These are phyloP conservation scores for Stenocarpella maydis DNA, from an alignment of 2,329 filamentous ascomycete genomes.

Conservation along the genomic window DNA sequence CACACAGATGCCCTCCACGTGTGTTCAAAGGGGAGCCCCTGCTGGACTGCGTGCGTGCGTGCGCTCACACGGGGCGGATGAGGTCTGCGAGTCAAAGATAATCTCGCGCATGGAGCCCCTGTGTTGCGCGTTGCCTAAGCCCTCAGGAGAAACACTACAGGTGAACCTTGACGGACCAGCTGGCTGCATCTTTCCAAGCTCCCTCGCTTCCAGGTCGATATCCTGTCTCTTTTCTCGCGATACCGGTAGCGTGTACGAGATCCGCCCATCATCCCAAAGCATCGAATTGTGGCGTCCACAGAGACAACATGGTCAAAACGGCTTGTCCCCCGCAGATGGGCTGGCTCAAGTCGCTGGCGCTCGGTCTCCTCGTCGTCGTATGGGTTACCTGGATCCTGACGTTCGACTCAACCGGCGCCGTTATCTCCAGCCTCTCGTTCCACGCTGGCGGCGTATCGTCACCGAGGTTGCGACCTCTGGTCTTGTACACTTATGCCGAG, in stretches of 20 bases:
- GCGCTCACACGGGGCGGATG: not conserved
- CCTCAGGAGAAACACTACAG: conserved; percentile 16
- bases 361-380: conserved; percentile 26
- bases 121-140: conserved; percentile 14
- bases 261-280: conserved; percentile 2
- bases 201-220: not conserved
- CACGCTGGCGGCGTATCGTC: not conserved
- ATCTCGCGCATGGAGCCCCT: not conserved
- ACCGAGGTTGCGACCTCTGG: conserved; percentile 37
- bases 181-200: not conserved
- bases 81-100: not conserved
- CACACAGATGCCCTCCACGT: not conserved
- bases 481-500: conserved; percentile 47
- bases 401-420: conserved; percentile 5
- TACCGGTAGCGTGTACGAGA: too few relatives aligned
- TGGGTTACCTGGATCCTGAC: conserved; percentile 31
- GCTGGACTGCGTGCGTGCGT: too few relatives aligned
- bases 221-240: not conserved
- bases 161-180: not conserved
- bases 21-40: not conserved
- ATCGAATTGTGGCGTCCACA: not conserved
- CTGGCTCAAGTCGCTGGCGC: conserved; percentile 29
- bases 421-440: conserved; percentile 25
- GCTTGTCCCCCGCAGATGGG: conserved; percentile 14
- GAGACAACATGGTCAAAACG: conserved; percentile 24